Base-by-base conservation (phyloP, 768 basidiomycete genomes). In the Termitomyces sp. region DNA sequence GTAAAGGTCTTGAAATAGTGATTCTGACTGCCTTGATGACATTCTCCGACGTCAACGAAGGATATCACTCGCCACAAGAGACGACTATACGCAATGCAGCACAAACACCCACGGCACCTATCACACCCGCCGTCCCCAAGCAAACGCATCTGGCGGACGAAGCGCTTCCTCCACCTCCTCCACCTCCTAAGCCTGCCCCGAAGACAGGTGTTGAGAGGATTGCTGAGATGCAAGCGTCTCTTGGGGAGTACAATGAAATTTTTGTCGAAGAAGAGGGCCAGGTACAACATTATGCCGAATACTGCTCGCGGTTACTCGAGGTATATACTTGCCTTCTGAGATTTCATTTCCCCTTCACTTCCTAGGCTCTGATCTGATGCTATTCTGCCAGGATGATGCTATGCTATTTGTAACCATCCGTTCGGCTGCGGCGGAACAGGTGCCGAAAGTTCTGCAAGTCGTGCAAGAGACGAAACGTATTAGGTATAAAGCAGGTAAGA, bases 1-100 rank as follows among this genome's bases (percentile, higher is more conserved):
- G 89, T 32, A 94, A 94, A 67, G 90, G 91, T 4, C 77, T 94
- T 1, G 91, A 94, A 68, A 89, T 94, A 39, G 82, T 89, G 50
- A 80, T 93, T 37, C 73, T 94, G 47, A 86, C 85, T 0, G 82
- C 88, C 2, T 75, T 94, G 2, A 70, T 93, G 60, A 89, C 89
- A 1, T 90, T 94, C 67, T 82, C 85, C 57, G 91, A 94, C 64
- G 64, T 74, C 28, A 85, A 85, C 59, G 84, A 90, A 50, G 66
- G 67, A 16, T 77, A 81, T 56, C 81, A 84, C 61, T 63, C 71
- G 37, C 67, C 72, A 3, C 60, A 52, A 57, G 55, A 60, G 21
- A 60, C 27, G 27, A 19, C 59, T 10, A 34, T 55, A 14, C 41
- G 56, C 23, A 57, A 42, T 35, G 51, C 25, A 21, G n/a, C 39